phyloP scores from a whole-genome alignment of 345 rosid genomes.

The Combretum micranthum region DNA sequence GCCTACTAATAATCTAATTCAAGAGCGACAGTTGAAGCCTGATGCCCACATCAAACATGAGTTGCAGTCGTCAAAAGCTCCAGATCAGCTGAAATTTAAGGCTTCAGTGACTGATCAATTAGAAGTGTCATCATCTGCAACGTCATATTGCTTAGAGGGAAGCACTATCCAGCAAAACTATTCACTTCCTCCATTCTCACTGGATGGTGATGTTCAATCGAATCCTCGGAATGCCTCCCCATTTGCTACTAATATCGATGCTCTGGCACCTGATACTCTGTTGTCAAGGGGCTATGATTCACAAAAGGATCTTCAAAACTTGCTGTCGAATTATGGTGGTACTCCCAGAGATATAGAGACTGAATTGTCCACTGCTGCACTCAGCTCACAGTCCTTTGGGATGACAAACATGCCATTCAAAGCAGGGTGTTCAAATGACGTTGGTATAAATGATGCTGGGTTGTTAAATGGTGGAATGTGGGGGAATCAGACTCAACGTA shows the following conservation, averaged over 20 bases:
- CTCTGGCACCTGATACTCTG: conserved; percentile 67
- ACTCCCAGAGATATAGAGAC: conserved; percentile 78
- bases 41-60: conserved; percentile 56
- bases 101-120: conserved; percentile 59
- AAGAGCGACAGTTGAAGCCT: conserved; percentile 63
- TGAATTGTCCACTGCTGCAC: conserved; percentile 79
- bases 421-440: conserved; percentile 67
- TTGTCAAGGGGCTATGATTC: conserved; percentile 83
- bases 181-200: conserved; percentile 58
- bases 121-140: conserved; percentile 90
- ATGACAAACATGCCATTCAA: conserved; percentile 74
- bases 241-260: conserved; percentile 52
- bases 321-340: conserved; percentile 77
- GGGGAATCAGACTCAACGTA: conserved; percentile 77
- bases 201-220: conserved; percentile 76
- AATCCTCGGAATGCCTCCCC: conserved; percentile 58
- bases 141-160: conserved; percentile 84
- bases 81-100: conserved; percentile 59
- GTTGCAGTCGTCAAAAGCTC: conserved; percentile 41
- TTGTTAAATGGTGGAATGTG: conserved; percentile 73
- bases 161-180: conserved; percentile 67
- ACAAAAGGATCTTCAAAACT: conserved; percentile 90
- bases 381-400: conserved; percentile 88
- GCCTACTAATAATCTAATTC: conserved; percentile 48
- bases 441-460: conserved; percentile 65